Base-by-base conservation (phyloP, 2,329 filamentous ascomycete species). In the Conoideocrella luteorostrata region DNA sequence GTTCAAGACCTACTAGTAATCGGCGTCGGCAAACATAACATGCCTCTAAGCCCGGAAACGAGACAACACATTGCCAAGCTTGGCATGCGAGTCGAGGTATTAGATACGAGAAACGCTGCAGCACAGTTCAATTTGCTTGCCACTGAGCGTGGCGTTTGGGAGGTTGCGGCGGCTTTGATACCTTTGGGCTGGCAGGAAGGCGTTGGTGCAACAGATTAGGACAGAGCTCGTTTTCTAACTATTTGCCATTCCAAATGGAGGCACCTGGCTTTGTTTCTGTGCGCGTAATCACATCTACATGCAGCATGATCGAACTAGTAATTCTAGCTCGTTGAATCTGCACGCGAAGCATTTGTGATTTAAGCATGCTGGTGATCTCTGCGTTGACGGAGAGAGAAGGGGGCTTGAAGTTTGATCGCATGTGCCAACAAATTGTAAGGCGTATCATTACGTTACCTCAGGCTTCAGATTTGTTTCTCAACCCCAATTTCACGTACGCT, bases 61-160 rank as follows among this genome's bases (percentile, higher is more conserved):
- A 81, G 84, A 53, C 74, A 73, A 46, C 74, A 81, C 53, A 80
- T 98, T 45, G 84, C 83, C 49, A 75, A 78, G 23, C 65, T 97
- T 33, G 93, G 93, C 0, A 86, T 97, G 53, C 75, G 88, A 45
- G 74, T 97, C 5, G 93, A 98, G 58, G 75, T 96, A 4, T 77
- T 91, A 58, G 93, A 97, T 66, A 97, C 93, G 24, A 75, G 88
- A 50, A 97, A 97, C 65, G 93, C 93, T 7, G 88, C 91, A 1
- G 85, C 90, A 26, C 89, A 96, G 62, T 98, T 93, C 64, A 98
- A 98, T 60, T 62, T 98, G 56, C 69, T 98, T 43, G 91, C 89
- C n/a, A 97, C 89, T 15, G 93, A 98, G 69, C 74, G 93, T 41
- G 91, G 93, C 1, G 81, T 93, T 5, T 75, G 80, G 17, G 84